Base-by-base conservation (phyloP, 1,284 basidiomycete species). In the Sporisorium scitamineum region DNA sequence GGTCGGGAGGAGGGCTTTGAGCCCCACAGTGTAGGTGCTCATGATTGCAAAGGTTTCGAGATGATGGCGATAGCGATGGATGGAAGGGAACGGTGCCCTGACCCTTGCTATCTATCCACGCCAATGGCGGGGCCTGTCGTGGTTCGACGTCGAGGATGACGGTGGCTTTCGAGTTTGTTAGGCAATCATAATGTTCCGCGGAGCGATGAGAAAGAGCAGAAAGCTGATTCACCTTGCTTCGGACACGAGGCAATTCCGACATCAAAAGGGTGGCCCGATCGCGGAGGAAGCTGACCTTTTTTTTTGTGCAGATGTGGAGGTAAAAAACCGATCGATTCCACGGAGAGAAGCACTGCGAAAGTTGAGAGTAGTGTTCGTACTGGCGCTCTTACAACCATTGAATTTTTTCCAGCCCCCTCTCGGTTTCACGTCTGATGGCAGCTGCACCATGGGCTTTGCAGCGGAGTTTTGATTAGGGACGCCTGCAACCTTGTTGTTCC, bases 1-100 rank as follows among this genome's bases (percentile, higher is more conserved):
- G 1, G 78, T 80, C 14, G 78, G 78, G 18, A 79, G 54, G 20
- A 79, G 60, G 27, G 70, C 61, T 60, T 69, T 77, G 52, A 80
- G 71, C 18, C 78, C 78, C 16, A 72, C 72, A 9, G 68, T 73
- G 39, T 70, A 79, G n/a, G 63, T 63, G 56, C 68, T 79, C 62
- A 70, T 79, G 44, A 2, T 66, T 45, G 22, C 20, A 4, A 26
- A 24, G 0, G 9, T 31, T 10, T 14, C 3, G 44, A 7, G 20
- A 24, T n/a, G 48, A 8, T 26, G 31, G 29, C 26, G 27, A n/a
- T 31, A 41, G 31, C 16, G 32, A 31, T 31, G 34, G 20, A 39
- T 20, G 41, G 44, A 34, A 42, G 3, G 16, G n/a, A 27, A 27
- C 6, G 34, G 14, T 2, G 22, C 22, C 2, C 5, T 9, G 7